phyloP scores from a whole-genome alignment of 2,329 filamentous ascomycete species.

The Cytospora leucostoma region DNA sequence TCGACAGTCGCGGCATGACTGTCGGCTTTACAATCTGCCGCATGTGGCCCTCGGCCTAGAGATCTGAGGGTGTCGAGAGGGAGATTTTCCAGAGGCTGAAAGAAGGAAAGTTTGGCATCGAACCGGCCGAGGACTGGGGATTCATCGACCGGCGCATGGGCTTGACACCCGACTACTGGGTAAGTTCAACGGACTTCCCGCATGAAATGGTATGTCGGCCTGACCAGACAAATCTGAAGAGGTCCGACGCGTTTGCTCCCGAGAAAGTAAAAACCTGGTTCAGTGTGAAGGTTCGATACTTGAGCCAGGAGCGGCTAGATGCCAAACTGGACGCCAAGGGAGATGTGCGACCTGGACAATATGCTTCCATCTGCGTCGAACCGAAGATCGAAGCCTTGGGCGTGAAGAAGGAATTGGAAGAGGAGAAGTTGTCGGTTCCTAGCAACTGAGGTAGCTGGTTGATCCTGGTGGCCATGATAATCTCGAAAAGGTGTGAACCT shows the following conservation, averaged over 20 bases:
- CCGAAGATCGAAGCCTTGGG: background rate
- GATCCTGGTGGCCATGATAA: background rate
- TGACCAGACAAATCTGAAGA: background rate
- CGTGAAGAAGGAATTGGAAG: background rate
- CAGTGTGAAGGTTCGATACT: background rate
- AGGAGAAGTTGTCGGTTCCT: background rate
- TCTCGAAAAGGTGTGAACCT: background rate
- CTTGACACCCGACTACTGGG: rapidly evolving
- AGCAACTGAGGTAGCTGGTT: background rate
- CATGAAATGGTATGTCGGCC: background rate
- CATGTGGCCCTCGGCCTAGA: background rate
- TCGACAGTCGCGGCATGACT: background rate
- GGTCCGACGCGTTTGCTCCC: background rate
- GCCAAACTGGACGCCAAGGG: background rate
- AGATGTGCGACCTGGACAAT: background rate
- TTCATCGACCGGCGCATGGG: slow-evolving; percentile 14
- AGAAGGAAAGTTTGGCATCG: slow-evolving; percentile 5
- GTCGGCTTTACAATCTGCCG: slow-evolving; percentile 4
- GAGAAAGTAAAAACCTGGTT: background rate
- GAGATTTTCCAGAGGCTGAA: slow-evolving; percentile 20
- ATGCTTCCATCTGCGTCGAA: background rate
- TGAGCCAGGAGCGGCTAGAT: background rate
- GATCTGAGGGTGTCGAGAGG: background rate
- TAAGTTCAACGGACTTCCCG: background rate
- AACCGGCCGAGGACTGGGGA: slow-evolving; percentile 8